Evolutionary conservation across 768 basidiomycete species (phyloP), one percentile per base, ranked within the genome.

Genomic region (Lactarius akahatsu): DNA sequence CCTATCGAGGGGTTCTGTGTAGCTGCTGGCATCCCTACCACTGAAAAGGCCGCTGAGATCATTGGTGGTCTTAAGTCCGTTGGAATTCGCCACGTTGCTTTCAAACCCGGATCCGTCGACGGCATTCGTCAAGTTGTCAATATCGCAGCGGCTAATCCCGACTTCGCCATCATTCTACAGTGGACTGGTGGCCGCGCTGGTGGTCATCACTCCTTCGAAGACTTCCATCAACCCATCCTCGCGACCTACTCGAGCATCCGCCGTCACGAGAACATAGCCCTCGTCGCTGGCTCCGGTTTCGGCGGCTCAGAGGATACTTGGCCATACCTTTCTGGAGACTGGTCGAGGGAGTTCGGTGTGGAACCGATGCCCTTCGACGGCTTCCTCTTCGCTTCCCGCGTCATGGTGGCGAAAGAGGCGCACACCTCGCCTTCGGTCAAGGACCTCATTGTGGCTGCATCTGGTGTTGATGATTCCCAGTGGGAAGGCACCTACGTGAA

Each of bases 101-200:
- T 98, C 87, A 99, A 99, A 81, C 97, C 97, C 28, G 96, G 97
- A 67, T 97, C 95, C 15, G 89, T 98, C 62, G 96, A 98, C 69
- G 97, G 97, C 61, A 96, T 99, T 71, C 89, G 94, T 52, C 96
- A 98, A 77, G 97, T 98, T 68, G 82, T 98, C 77, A 96, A 89
- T 80, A 98, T 98, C 70, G 97, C 96, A 34, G 85, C 90, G 43
- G 84, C 94, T 61, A 95, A 98, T 77, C 90, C 96, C 38, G 89
- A 94, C 79, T 98, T 93, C 83, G 96, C 97, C 10, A 88, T 99
- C 77, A 96, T 99, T 77, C 81, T 98, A 69, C 97, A 98, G 75
- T 98, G 97, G 97, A 99, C 97, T 59, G 97, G 97, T 72, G 97
- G 97, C 41, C 94, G 97, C 71, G 97, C 96, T 23, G 97, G 97